These are phyloP conservation scores for Lizonia empirigonia DNA, from an alignment of 2,329 filamentous ascomycete genomes.

Conservation along the genomic window DNA sequence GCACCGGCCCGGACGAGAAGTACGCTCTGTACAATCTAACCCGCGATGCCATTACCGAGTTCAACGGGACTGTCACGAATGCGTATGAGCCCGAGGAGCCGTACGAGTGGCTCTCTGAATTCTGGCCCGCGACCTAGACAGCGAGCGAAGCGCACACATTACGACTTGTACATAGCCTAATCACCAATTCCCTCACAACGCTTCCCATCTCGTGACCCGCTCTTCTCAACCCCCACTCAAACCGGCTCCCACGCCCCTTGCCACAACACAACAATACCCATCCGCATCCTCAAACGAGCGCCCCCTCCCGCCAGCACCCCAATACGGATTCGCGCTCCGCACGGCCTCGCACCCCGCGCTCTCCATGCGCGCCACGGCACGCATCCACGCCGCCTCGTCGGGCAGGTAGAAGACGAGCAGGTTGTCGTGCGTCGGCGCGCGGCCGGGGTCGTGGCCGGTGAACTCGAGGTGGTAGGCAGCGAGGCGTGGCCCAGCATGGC, in stretches of 20 bases:
- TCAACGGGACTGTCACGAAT: constrained; percentile 25
- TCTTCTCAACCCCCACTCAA: no score
- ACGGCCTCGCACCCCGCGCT: constrained; percentile 45
- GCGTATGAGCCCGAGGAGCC: constrained; percentile 29
- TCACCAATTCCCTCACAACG: neutral
- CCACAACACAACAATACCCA: constrained; percentile 53
- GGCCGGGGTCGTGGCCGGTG: constrained; percentile 46
- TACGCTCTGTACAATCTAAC: constrained; percentile 35
- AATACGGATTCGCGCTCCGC: constrained; percentile 53
- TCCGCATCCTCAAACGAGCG: constrained; percentile 55
- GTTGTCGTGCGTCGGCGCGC: constrained; percentile 52
- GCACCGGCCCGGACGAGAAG: constrained; percentile 34
- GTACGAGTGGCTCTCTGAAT: constrained; percentile 31
- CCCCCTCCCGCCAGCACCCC: constrained; percentile 49
- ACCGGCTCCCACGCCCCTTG: constrained; percentile 29
- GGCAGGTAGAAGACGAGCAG: constrained; percentile 54
- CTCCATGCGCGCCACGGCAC: constrained; percentile 46
- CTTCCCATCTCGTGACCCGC: no score
- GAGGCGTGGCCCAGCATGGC: constrained; percentile 51
- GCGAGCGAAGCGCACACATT: neutral
- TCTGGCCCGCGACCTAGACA: constrained; percentile 23
- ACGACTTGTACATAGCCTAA: constrained; percentile 5
- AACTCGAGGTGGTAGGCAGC: constrained; percentile 55
- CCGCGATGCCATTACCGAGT: constrained; percentile 29
- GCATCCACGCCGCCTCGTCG: constrained; percentile 34